Base-by-base conservation (phyloP, 2,329 filamentous ascomycete genomes). In the Biscogniauxia mediterranea region DNA sequence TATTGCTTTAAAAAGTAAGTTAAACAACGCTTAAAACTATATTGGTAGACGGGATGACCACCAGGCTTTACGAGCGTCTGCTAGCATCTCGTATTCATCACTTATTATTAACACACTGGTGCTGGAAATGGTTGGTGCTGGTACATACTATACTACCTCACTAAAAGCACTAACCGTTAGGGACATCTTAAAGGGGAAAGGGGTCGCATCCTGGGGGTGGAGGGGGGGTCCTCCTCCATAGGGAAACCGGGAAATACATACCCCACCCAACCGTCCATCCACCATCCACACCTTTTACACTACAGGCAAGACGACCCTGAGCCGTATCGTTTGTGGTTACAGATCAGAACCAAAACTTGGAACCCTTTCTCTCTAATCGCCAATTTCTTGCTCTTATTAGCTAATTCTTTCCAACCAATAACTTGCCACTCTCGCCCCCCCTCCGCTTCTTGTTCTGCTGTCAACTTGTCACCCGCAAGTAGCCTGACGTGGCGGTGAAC, bases 341-440 rank as follows among this genome's bases (percentile, higher is more conserved):
- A 46, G 38, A 46, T 46, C 38, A 46, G 38, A n/a, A n/a, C 38
- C 38, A 46, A 46, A 46, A 46, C 38, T 46, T 46, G 38, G 38
- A 46, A 46, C 38, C 13, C 38, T 17, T 13, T 15, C 38, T 11
- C 38, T 17, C 15, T 15, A 28, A 55, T 55, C 52, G 25, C 32
- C 57, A 59, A 59, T 56, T 21, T 59, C 60, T 61, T 56, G 56
- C 38, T 11, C 38, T 46, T 46, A 46, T 46, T 46, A 46, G 15
- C 38, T 46, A 46, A 46, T 46, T 46, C 17, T 46, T 46, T 15
- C 38, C 38, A 15, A 46, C 38, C 17, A 23, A 23, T 23, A 2
- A 46, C 38, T 46, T n/a, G 15, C 17, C 38, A 17, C 38, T n/a
- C 15, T 46, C 11, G 5, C 38, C 15, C 11, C 38, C 38, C 17